Conservation (phyloP, 352 stramenopile species). For the Nannochloropsis limnetica region DNA sequence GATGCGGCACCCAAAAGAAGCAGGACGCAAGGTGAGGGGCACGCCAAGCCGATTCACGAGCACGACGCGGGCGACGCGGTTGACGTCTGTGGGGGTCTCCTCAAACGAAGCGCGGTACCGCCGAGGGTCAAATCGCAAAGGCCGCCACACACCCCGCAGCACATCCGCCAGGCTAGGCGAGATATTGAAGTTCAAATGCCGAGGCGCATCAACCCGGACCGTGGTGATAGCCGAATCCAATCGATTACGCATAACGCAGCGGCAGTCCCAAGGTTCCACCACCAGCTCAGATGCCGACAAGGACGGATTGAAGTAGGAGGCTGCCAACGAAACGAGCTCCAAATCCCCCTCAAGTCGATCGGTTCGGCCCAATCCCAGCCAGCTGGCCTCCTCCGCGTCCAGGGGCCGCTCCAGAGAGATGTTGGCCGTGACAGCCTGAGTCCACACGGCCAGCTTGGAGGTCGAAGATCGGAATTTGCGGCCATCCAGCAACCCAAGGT, state of each 20-base stretch:
- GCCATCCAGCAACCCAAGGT: background rate
- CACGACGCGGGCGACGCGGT: background rate
- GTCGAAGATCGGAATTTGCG: background rate
- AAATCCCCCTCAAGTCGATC: slow-evolving; percentile 15
- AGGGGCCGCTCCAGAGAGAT: slow-evolving; percentile 1
- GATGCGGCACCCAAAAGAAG: background rate
- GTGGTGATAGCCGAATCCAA: background rate
- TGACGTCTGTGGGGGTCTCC: background rate
- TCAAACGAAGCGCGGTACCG: slow-evolving; percentile 10
- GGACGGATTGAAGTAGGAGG: slow-evolving; percentile 9
- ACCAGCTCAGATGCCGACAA: background rate
- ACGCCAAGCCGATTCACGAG: slow-evolving; percentile 8
- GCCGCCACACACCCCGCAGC: background rate
- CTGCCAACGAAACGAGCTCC: background rate
- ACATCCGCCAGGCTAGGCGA: slow-evolving; percentile 15
- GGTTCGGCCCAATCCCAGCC: background rate
- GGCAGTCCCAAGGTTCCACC: background rate
- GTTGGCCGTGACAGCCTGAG: slow-evolving; percentile 16
- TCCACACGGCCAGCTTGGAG: background rate
- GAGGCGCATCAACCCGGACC: background rate
- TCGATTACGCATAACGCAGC: slow-evolving; percentile 5
- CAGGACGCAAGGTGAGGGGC: slow-evolving; percentile 1
- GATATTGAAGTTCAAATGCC: slow-evolving; percentile 33
- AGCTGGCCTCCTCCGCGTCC: background rate
- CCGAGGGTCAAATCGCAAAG: slow-evolving; percentile 2